Percentiles rank a stretch among this genome's conserved stretches.
phyloP scores from a whole-genome alignment of 306 rosid species.

The Hippophae gyantsensis region DNA sequence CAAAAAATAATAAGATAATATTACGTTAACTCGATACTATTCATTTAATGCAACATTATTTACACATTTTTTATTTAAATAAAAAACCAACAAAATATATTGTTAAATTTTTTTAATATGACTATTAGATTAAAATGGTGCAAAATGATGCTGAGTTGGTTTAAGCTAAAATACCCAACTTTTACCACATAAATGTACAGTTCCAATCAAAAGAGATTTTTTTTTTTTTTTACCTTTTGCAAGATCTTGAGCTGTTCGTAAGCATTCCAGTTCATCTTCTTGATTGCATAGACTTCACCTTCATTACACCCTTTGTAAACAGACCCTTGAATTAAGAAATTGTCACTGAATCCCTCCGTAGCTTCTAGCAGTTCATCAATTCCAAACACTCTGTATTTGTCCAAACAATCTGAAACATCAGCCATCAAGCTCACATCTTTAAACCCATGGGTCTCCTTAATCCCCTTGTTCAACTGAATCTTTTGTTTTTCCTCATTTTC shows the following conservation, averaged over 20 bases:
- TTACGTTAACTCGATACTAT: too few species aligned
- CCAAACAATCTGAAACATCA: constrained; percentile 83
- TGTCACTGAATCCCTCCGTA: constrained; percentile 54
- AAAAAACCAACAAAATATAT: too few species aligned
- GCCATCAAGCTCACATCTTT: constrained; percentile 60
- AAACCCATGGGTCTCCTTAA: constrained; percentile 12
- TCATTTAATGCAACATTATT: too few species aligned
- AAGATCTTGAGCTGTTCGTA: constrained; percentile 93
- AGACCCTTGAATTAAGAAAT: constrained; percentile 63
- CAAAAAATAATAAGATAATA: too few species aligned
- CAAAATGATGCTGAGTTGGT: too few species aligned
- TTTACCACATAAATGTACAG: not conserved
- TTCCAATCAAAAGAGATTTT: not conserved
- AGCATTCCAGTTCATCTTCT: constrained; percentile 97
- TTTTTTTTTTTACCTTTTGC: constrained; percentile 55
- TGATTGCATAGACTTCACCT: constrained; percentile 62
- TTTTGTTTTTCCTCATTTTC: constrained; percentile 31
- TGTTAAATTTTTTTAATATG: too few species aligned
- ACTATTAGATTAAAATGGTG: too few species aligned
- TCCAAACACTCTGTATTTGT: constrained; percentile 71
- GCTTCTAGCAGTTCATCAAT: constrained; percentile 59
- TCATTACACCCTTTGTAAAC: constrained; percentile 60
- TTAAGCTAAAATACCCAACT: not conserved
- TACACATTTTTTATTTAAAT: too few species aligned
- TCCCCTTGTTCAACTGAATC: constrained; percentile 8